Evolutionary conservation across 2,329 filamentous ascomycete genomes (phyloP), one percentile per base, ranked within the genome.

Genomic region (Knoxdaviesia capensis): DNA sequence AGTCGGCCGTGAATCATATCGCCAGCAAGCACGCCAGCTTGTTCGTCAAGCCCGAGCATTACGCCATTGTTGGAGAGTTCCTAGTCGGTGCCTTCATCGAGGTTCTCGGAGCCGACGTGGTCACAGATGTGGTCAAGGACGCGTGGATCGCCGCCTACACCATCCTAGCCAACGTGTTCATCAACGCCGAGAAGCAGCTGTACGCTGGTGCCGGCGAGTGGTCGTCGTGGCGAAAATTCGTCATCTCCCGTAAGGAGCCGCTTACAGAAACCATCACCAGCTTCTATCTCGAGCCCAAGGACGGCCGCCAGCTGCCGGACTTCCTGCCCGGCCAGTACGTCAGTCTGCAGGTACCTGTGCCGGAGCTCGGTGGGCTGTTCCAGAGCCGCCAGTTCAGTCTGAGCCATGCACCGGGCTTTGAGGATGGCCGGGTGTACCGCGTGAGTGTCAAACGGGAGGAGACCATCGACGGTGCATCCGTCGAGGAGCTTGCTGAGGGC

Each of bases 331-430:
- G 82, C 34, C 80, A 86, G 57, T 87, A 85, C 53, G 67, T 85
- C 52, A 78, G 73, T 36, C 56, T 86, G 41, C 71, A 71, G 48
- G 56, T 80, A 1, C 61, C 67, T 38, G 66, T 85, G 1, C 71
- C 76, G 1, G 62, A 66, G 39, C 64, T 80, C 28, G 47, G 40
- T 31, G 69, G 70, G n/a, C 65, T 77, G 49, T 59, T 66, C 44
- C 83, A 88, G 57, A 73, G 74, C 44, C 63, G 82, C 43, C 82
- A 88, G 61, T 88, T 85, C 62, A 81, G 75, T 39, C 63, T 88
- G 43, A 80, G 73, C 51, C 74, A 81, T 50, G 64, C 60, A 3
- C 42, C 45, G n/a, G 31, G 42, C 20, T 66, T 65, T 6, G 61
- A 62, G 10, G 20, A 20, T 3, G 20, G 20, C 20, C 20, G 20